Evolutionary conservation across 768 basidiomycete genomes (phyloP).

Genomic region (Termitomyces sp.): DNA sequence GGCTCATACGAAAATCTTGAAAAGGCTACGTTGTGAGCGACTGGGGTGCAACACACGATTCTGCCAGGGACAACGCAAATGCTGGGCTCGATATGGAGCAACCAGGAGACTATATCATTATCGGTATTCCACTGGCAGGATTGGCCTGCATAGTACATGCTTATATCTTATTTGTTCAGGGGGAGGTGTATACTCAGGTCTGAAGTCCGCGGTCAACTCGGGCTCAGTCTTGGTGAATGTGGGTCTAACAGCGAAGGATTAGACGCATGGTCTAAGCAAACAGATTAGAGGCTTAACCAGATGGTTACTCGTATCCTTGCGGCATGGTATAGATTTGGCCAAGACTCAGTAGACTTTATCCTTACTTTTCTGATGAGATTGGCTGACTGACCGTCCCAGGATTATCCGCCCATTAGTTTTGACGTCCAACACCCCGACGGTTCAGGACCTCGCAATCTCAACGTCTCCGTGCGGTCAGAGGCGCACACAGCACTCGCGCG

Average conservation of each 20-base stretch:
- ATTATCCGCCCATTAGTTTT: slow-evolving; percentile 42
- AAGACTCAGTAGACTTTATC: slow-evolving; percentile 33
- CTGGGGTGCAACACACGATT: slow-evolving; percentile 51
- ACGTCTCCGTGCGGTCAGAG: slow-evolving; percentile 37
- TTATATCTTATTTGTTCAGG: slow-evolving; percentile 18
- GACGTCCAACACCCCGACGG: slow-evolving; percentile 44
- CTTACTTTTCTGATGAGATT: neutral
- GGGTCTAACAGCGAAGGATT: slow-evolving; percentile 2
- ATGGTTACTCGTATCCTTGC: slow-evolving; percentile 45
- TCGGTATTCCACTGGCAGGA: slow-evolving; percentile 22
- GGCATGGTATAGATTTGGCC: slow-evolving; percentile 42
- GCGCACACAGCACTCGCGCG: slow-evolving; percentile 52
- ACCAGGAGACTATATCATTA: slow-evolving; percentile 44
- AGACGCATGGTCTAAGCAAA: neutral
- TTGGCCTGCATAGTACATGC: neutral
- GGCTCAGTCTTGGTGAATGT: slow-evolving; percentile 29
- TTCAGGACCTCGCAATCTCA: slow-evolving; percentile 38
- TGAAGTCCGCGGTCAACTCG: slow-evolving; percentile 30
- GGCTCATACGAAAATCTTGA: neutral
- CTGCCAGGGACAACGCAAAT: slow-evolving; percentile 41
- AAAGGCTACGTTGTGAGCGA: slow-evolving; percentile 44
- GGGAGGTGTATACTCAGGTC: slow-evolving; percentile 31
- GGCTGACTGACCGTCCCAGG: slow-evolving; percentile 19
- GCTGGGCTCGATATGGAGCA: slow-evolving; percentile 50
- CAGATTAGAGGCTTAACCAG: slow-evolving; percentile 33